Evolutionary conservation across 1,284 basidiomycete species (phyloP), one percentile per base, ranked within the genome.

Genomic region (Trichosporon coremiiforme): DNA sequence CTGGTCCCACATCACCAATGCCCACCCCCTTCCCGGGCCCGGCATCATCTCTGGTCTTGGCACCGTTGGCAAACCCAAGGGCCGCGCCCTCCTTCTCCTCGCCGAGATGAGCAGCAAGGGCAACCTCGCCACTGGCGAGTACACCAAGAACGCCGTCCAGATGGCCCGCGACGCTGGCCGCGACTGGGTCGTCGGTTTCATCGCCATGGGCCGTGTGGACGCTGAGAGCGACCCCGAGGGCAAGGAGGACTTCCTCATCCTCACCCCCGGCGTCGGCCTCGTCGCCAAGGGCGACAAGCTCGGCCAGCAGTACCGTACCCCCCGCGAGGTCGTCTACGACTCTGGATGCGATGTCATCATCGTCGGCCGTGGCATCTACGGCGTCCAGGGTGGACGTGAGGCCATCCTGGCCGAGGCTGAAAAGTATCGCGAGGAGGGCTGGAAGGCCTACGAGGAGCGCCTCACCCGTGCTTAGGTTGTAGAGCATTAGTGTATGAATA

Each of bases 1-100:
- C 64, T 99, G 97, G 97, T 90, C 96, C 6, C 94, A 99, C 80
- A 90, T 99, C 77, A 98, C 95, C 69, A 99, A 99, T 82, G 97
- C 97, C 0, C 97, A 99, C 82, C 88, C 91, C 4, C 90, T 98
- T 31, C 95, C 97, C 2, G 97, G 97, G 15, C 95, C 95, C 0
- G 94, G 94, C 15, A 90, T 99, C 76, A 89, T 99, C 75, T 86
- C 89, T 6, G 97, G 97, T 13, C 90, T 99, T 35, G 87, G 91
- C 1, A 89, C 90, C 3, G 89, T 98, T 33, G 97, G 97, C 45
- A 83, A 90, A 17, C 93, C 94, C 0, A 87, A 94, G 10, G 89
- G 90, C 4, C 88, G 97, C 17, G 97, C 94, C 0, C 87, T 98
- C 9, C 86, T 99, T 63, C 87, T 99, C 31, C 89, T 99, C 50